These are phyloP conservation scores for Cercis canadensis DNA, from an alignment of 306 rosid genomes.

Conservation along the genomic window DNA sequence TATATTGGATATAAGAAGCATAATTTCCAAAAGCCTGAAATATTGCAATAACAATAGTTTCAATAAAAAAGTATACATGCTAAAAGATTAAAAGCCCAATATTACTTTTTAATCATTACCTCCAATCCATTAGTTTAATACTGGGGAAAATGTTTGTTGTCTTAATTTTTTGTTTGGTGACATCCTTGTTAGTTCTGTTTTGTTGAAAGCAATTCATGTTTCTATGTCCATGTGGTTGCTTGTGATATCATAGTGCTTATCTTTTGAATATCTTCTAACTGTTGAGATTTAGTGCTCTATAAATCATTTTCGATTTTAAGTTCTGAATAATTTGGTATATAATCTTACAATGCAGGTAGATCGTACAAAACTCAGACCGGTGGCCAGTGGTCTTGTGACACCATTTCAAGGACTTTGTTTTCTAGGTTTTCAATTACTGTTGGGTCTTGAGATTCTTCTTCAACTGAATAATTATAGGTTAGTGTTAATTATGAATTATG, in stretches of 20 bases:
- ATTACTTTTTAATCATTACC: neutral
- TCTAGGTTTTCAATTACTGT: constrained; percentile 84
- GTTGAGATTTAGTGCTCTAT: neutral
- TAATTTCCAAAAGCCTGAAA: neutral
- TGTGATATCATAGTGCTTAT: constrained; percentile 15
- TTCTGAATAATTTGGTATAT: constrained; percentile 25
- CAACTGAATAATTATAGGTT: constrained; percentile 87
- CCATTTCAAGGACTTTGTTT: constrained; percentile 86
- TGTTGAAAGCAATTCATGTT: neutral
- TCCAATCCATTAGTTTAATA: neutral
- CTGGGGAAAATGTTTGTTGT: too few relatives aligned
- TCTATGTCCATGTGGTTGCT: constrained; percentile 22
- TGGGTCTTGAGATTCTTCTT: constrained; percentile 91
- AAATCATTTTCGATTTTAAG: constrained; percentile 10
- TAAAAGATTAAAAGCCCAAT: neutral
- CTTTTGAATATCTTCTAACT: constrained; percentile 6
- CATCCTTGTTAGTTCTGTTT: too few relatives aligned
- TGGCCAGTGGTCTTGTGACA: constrained; percentile 89
- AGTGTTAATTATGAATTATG: constrained; percentile 37
- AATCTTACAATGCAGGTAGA: constrained; percentile 70
- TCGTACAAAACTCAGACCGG: constrained; percentile 85
- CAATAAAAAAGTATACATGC: too few relatives aligned
- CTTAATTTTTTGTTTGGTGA: too few relatives aligned
- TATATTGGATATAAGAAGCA: neutral
- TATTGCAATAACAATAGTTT: neutral